phyloP scores from a whole-genome alignment of 148 eudicot species.

The Fagopyrum esculentum region DNA sequence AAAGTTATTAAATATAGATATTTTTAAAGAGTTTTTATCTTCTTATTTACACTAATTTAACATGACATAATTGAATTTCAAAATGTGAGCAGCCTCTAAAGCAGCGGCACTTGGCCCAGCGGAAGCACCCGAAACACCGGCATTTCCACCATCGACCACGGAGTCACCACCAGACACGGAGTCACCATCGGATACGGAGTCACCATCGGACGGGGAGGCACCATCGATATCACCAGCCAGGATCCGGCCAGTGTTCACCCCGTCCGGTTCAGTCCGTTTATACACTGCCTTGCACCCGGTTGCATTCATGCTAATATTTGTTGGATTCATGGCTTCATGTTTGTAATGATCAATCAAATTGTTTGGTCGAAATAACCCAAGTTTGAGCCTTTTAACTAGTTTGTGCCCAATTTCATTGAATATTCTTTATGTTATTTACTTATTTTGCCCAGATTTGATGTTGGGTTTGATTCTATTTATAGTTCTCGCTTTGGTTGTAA shows the following conservation, averaged over 20 bases:
- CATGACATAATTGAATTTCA: background rate
- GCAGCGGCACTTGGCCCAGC: background rate
- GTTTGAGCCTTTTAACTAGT: background rate
- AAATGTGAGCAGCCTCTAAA: background rate
- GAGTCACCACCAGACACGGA: background rate
- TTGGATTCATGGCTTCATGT: background rate
- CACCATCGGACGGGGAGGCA: background rate
- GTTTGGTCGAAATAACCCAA: background rate
- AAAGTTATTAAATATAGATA: too few relatives aligned
- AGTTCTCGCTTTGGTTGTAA: background rate
- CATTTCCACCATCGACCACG: conserved; percentile 3
- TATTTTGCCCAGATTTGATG: background rate
- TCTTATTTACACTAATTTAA: too few relatives aligned
- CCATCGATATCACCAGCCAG: background rate
- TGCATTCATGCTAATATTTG: background rate
- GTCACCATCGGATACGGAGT: conserved; percentile 3
- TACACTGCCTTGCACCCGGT: background rate
- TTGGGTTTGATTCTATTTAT: background rate
- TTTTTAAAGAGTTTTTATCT: too few relatives aligned
- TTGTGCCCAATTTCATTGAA: background rate
- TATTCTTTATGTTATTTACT: background rate
- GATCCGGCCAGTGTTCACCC: conserved; percentile 8
- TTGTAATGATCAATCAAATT: background rate
- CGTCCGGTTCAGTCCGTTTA: background rate
- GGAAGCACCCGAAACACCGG: conserved; percentile 5